Percentiles rank a stretch among this genome's conserved stretches.
phyloP scores from a whole-genome alignment of 345 rosid genomes.

The Cardamine chenopodiifolia region DNA sequence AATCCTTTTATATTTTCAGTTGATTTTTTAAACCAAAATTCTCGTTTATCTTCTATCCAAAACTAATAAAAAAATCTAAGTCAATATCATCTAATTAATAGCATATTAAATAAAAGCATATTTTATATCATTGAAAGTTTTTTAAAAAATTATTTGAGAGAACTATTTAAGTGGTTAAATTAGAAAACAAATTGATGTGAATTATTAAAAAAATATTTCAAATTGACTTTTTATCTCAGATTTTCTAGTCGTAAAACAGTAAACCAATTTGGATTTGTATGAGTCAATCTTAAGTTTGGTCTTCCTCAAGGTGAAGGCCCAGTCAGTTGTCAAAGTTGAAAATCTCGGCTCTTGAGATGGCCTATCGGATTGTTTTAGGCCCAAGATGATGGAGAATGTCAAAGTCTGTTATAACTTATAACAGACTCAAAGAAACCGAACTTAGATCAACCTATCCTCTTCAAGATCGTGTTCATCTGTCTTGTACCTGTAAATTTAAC shows the following conservation, averaged over 20 bases:
- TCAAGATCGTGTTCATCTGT: not conserved
- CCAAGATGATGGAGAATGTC: not conserved
- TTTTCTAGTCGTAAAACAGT: not conserved
- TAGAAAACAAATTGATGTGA: too few species aligned
- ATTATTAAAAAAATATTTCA: not conserved
- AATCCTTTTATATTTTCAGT: too few species aligned
- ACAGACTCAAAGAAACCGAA: not conserved
- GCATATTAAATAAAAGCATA: too few species aligned
- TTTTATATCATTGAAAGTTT: too few species aligned
- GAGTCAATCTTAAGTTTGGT: not conserved
- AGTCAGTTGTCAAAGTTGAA: not conserved
- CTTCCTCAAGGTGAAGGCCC: not conserved
- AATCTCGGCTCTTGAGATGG: not conserved
- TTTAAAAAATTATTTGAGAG: too few species aligned
- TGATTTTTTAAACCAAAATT: too few species aligned
- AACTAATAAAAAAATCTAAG: too few species aligned
- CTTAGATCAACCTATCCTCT: not conserved
- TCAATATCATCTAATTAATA: too few species aligned
- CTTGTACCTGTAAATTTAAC: not conserved
- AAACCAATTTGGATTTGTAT: not conserved
- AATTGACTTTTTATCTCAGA: not conserved
- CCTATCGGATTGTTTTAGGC: not conserved
- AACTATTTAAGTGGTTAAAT: too few species aligned
- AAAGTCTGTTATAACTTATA: not conserved
- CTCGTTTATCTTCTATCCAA: too few species aligned